A percentile compares a stretch with the other conserved stretches of the same genome.
Conservation (phyloP, 2,329 filamentous ascomycete genomes). For the Clonostachys chloroleuca region DNA sequence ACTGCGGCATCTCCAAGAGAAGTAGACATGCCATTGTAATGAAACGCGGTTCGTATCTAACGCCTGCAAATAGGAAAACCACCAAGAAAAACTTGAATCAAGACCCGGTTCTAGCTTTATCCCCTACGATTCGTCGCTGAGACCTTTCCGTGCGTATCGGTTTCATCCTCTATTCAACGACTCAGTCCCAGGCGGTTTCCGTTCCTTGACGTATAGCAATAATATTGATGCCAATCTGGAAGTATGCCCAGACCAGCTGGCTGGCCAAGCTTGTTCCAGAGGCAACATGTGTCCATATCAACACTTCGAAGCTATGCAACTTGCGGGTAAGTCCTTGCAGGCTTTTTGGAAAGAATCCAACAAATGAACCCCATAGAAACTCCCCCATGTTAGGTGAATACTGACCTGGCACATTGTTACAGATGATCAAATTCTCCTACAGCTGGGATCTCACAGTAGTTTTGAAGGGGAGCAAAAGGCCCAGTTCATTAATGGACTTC, state of each 20-base stretch:
- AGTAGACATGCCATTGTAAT: constrained; percentile 30
- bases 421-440: constrained; percentile 72
- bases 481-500: constrained; percentile 59
- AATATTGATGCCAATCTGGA: constrained; percentile 72
- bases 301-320: constrained; percentile 58
- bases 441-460: constrained; percentile 63
- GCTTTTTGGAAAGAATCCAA: background rate
- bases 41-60: too few species aligned
- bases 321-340: constrained; percentile 25
- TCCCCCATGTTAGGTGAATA: background rate
- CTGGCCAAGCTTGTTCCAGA: constrained; percentile 64
- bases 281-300: constrained; percentile 69
- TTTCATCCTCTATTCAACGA: constrained; percentile 77
- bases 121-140: constrained; percentile 81
- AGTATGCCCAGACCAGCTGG: constrained; percentile 73
- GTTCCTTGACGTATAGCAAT: constrained; percentile 91
- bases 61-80: too few species aligned
- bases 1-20: constrained; percentile 26
- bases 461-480: constrained; percentile 57
- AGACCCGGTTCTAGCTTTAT: constrained; percentile 13
- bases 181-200: constrained; percentile 69
- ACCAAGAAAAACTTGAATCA: background rate
- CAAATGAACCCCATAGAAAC: constrained; percentile 1
- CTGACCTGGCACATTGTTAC: constrained; percentile 14
- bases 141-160: constrained; percentile 80